Evolutionary conservation across 1,139 yeast species (phyloP), one percentile per base, ranked within the genome.

Genomic region (Taphrina deformans): DNA sequence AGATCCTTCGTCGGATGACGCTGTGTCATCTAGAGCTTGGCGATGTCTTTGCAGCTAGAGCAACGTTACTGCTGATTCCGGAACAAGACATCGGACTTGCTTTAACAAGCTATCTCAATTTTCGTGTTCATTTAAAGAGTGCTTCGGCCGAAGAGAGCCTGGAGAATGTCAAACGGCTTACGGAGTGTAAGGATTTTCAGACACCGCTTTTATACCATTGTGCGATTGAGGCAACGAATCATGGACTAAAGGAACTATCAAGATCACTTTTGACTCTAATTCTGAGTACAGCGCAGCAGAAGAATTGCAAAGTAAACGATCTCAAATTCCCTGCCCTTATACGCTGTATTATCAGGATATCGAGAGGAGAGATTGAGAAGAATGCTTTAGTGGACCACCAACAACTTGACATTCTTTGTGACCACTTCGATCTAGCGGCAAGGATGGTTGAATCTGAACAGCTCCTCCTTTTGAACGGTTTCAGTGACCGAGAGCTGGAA

Each of bases 151-250:
- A 14, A 4, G 12, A 1, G 3, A 35, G 40, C 23, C 45, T 60
- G 18, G 59, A 58, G 3, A 58, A 58, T 31, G 45, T 68, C 24
- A 33, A 55, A 3, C 29, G 16, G 18, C 53, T 68, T 1, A 41
- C 33, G 10, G 48, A 35, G 3, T 44, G 65, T 14, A 44, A 63
- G 9, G 50, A 40, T 7, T 64, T 55, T 7, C 65, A 52, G 18
- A 29, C 59, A 16, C 52, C 53, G 18, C 44, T 66, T 10, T 27
- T 68, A 33, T 50, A 62, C 24, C 66, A 68, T 2, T 68, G 70
- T 35, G 69, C 70, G 4, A 62, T 63, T 50, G 67, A 67, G 16
- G 68, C 69, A 12, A 68, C 67, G 29, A 65, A 62, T 26, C 35
- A 35, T 12, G 67, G 65, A 4, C 62, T 52, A n/a, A 65, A 67